Percentiles rank a stretch among this genome's conserved stretches.
Evolutionary conservation across 345 rosid genomes (phyloP).

Genomic region (Arabis hirsuta): DNA sequence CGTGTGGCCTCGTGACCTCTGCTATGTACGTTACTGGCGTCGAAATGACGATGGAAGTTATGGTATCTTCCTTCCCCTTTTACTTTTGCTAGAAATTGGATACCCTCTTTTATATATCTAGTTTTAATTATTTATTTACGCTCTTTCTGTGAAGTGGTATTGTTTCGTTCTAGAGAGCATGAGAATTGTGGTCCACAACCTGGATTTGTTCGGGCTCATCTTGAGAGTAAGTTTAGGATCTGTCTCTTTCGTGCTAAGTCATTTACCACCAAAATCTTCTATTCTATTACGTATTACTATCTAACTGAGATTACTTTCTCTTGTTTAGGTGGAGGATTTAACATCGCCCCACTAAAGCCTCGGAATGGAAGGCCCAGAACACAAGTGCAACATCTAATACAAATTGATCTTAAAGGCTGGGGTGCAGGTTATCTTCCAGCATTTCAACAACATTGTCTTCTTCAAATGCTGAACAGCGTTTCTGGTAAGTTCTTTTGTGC

Average conservation of each 20-base stretch:
- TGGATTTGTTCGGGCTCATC: constrained; percentile 94
- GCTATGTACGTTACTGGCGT: constrained; percentile 99
- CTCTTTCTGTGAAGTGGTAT: constrained; percentile 70
- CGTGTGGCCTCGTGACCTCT: constrained; percentile 99
- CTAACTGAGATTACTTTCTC: constrained; percentile 22
- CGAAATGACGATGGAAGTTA: constrained; percentile 99
- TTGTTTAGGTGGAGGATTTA: constrained; percentile 91
- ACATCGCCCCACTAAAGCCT: constrained; percentile 85
- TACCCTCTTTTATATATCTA: constrained; percentile 17
- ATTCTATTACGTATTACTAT: neutral
- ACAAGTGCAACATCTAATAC: constrained; percentile 96
- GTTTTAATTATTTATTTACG: constrained; percentile 26
- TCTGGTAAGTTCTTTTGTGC: constrained; percentile 65
- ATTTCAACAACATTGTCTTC: constrained; percentile 97
- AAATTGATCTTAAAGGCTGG: constrained; percentile 99
- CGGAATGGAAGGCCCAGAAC: constrained; percentile 87
- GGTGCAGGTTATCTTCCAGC: constrained; percentile 87
- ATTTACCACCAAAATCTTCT: constrained; percentile 8
- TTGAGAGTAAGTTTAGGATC: constrained; percentile 73
- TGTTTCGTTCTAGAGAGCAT: constrained; percentile 98
- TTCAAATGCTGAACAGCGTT: constrained; percentile 96
- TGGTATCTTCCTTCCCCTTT: constrained; percentile 54
- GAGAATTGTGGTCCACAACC: constrained; percentile 90
- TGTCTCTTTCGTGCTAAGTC: constrained; percentile 22
- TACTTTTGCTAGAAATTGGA: constrained; percentile 23